phyloP scores from a whole-genome alignment of 495 filamentous ascomycete species.

The Podospora pseudopauciseta region DNA sequence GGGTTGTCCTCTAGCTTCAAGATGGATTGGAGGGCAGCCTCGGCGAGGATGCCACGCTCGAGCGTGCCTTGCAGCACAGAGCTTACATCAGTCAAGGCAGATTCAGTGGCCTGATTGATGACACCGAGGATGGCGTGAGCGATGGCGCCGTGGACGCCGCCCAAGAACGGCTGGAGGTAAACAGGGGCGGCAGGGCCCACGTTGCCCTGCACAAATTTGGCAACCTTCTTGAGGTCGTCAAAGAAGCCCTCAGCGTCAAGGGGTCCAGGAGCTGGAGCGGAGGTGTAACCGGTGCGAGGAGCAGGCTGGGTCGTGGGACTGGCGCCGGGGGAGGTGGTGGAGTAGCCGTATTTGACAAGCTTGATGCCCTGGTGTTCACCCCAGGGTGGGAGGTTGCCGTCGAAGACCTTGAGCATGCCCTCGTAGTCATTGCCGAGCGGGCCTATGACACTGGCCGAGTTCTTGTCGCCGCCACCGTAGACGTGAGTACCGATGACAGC shows the following conservation, averaged over 20 bases:
- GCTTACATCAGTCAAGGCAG: conserved; percentile 1
- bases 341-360: conserved; percentile 6
- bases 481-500: conserved; percentile 36
- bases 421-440: conserved; percentile 30
- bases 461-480: conserved; percentile 29
- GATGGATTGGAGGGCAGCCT: conserved; percentile 26
- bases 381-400: background rate
- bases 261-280: background rate
- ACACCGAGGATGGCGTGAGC: conserved; percentile 24
- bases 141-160: conserved; percentile 23
- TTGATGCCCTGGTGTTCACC: conserved; percentile 19
- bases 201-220: conserved; percentile 8
- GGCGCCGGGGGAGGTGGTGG: background rate
- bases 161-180: conserved; percentile 15
- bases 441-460: conserved; percentile 36
- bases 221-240: conserved; percentile 23
- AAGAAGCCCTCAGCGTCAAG: conserved; percentile 25
- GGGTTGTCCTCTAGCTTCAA: conserved; percentile 15
- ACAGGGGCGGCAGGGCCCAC: conserved; percentile 13
- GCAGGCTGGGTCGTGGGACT: background rate
- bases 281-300: background rate
- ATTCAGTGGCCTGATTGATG: conserved; percentile 23
- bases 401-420: conserved; percentile 23
- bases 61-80: background rate
- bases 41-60: conserved; percentile 25